A percentile compares a stretch with the other conserved stretches of the same genome.
Conservation (phyloP, 495 filamentous ascomycete species). For the Penicillium lagena region DNA sequence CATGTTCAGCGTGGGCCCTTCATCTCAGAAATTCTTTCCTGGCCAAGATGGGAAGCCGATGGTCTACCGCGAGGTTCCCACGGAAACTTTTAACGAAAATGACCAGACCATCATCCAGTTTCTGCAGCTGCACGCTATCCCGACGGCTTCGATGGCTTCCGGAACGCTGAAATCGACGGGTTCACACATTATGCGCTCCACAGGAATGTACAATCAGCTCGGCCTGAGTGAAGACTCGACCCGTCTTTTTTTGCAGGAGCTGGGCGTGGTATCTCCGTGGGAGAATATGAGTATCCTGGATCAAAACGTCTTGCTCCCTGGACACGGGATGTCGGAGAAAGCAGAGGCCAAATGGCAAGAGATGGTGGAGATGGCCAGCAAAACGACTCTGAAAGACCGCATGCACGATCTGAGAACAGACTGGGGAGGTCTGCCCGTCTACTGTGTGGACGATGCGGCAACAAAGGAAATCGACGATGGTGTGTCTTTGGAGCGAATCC, state of each 20-base stretch:
- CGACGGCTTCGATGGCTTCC: slow-evolving; percentile 43
- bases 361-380: slow-evolving; percentile 16
- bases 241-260: slow-evolving; percentile 74
- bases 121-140: slow-evolving; percentile 53
- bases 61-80: slow-evolving; percentile 36
- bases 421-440: slow-evolving; percentile 65
- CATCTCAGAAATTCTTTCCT: slow-evolving; percentile 31
- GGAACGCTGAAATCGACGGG: slow-evolving; percentile 53
- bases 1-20: slow-evolving; percentile 47
- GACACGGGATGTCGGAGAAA: slow-evolving; percentile 31
- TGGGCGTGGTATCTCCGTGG: slow-evolving; percentile 77
- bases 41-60: slow-evolving; percentile 22
- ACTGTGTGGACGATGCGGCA: slow-evolving; percentile 69
- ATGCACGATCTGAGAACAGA: slow-evolving; percentile 61
- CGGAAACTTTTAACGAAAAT: slow-evolving; percentile 24
- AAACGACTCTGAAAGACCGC: slow-evolving; percentile 25
- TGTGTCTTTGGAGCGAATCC: slow-evolving; percentile 66
- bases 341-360: slow-evolving; percentile 28
- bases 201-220: slow-evolving; percentile 59
- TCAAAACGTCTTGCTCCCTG: slow-evolving; percentile 56
- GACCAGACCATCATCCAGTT: slow-evolving; percentile 62
- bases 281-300: slow-evolving; percentile 63
- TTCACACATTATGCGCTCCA: slow-evolving; percentile 64
- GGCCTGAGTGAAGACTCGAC: slow-evolving; percentile 49
- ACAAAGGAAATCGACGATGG: slow-evolving; percentile 87